These are phyloP conservation scores for Lycium barbarum DNA, from an alignment of 257 asterid species.

Conservation along the genomic window DNA sequence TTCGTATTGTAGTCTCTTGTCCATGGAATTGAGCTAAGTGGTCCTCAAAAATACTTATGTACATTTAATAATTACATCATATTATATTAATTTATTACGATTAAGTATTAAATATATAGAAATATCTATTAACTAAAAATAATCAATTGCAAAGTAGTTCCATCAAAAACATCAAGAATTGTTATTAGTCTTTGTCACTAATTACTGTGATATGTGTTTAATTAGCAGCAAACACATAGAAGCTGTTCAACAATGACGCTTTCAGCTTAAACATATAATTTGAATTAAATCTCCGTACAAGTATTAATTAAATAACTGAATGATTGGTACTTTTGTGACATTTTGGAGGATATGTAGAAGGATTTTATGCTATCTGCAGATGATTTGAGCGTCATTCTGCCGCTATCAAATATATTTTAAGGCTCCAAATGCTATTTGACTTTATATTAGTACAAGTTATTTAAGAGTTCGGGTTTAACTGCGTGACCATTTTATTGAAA, in stretches of 20 bases:
- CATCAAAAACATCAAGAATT: not conserved
- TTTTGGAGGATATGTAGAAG: not conserved
- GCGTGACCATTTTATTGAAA: not conserved
- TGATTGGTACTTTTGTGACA: constrained; percentile 1
- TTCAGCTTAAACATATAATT: not conserved
- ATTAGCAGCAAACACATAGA: not conserved
- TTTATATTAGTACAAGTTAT: not conserved
- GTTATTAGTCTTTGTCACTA: not conserved
- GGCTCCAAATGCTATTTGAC: not conserved
- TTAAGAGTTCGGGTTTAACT: not conserved
- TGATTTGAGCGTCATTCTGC: constrained; percentile 25
- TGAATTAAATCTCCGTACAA: not conserved
- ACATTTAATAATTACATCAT: not conserved
- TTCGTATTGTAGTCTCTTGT: not conserved
- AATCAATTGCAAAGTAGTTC: not conserved
- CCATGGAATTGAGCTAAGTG: constrained; percentile 20
- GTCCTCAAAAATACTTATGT: not conserved
- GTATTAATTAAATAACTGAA: not conserved
- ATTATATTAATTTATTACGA: not conserved
- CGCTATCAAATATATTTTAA: constrained; percentile 1
- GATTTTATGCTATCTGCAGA: not conserved
- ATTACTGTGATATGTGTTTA: not conserved
- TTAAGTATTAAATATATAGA: not conserved
- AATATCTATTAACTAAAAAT: not conserved
- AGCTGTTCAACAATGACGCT: not conserved